phyloP scores from a whole-genome alignment of 306 rosid genomes.

The Malus domestica region DNA sequence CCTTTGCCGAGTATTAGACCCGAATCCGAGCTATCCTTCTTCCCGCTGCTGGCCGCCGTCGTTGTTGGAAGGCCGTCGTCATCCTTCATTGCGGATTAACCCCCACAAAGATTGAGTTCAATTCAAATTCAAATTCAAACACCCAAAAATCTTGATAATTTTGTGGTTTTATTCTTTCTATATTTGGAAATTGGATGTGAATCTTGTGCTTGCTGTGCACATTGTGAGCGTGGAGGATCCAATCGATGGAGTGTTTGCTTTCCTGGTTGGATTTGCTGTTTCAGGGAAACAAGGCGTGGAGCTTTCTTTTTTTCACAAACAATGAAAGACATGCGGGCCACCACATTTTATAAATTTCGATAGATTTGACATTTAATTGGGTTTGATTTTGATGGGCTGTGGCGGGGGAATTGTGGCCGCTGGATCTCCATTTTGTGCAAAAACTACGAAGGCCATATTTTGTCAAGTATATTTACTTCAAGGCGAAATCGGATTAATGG shows the following conservation, averaged over 20 bases:
- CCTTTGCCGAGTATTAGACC: slow-evolving; percentile 56
- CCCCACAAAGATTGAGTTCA: slow-evolving; percentile 9
- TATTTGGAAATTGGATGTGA: no score
- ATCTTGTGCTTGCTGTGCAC: neutral
- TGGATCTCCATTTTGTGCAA: neutral
- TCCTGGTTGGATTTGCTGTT: neutral
- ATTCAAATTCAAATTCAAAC: neutral
- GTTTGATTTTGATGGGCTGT: neutral
- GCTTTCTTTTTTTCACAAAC: neutral
- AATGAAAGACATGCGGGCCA: neutral
- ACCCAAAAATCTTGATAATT: neutral
- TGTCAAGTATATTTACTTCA: no score
- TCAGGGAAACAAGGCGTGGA: no score
- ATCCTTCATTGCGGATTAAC: slow-evolving; percentile 64
- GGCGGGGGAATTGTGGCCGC: neutral
- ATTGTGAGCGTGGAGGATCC: neutral
- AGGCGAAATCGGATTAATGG: no score
- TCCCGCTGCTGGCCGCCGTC: slow-evolving; percentile 28
- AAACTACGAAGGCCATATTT: no score
- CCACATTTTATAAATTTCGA: neutral
- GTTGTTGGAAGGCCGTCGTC: slow-evolving; percentile 78
- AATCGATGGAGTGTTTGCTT: neutral
- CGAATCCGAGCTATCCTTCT: slow-evolving; percentile 62
- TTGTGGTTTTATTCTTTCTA: neutral
- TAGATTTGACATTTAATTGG: neutral